These are phyloP conservation scores for Fusarium sarcochroum DNA, from an alignment of 2,329 filamentous ascomycete genomes.

Conservation along the genomic window DNA sequence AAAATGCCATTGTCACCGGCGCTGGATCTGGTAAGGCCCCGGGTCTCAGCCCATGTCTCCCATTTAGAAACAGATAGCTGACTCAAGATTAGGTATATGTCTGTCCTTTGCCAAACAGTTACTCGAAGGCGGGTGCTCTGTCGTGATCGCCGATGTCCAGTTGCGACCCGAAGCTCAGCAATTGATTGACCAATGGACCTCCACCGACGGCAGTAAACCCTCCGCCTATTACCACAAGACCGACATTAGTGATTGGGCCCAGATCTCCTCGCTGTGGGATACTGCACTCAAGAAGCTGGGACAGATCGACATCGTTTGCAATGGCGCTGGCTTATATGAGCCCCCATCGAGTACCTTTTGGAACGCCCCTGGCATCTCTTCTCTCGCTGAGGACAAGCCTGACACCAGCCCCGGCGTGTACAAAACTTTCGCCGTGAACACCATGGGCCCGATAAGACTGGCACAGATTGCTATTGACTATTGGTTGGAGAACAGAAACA, in stretches of 20 bases:
- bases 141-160: constrained; percentile 11
- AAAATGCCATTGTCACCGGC: constrained; percentile 28
- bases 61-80: not conserved
- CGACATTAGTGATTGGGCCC: constrained; percentile 45
- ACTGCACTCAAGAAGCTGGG: constrained; percentile 63
- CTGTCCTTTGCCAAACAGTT: constrained; percentile 12
- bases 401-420: constrained; percentile 44
- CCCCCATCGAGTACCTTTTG: constrained; percentile 48
- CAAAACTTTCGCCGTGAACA: constrained; percentile 47
- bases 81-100: constrained; percentile 14
- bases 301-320: constrained; percentile 71
- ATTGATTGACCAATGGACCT: not conserved
- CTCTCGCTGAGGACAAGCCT: constrained; percentile 33
- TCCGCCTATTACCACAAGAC: constrained; percentile 44
- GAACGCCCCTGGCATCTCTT: constrained; percentile 44
- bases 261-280: constrained; percentile 47
- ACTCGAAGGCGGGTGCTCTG: constrained; percentile 1
- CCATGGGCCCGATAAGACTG: constrained; percentile 46
- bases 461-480: constrained; percentile 50
- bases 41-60: no score
- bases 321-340: constrained; percentile 69
- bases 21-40: constrained; percentile 20
- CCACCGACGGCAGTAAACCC: not conserved
- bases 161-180: constrained; percentile 13
- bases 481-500: constrained; percentile 45